These are phyloP conservation scores for Hericium coralloides DNA, from an alignment of 768 basidiomycete species.

Conservation along the genomic window DNA sequence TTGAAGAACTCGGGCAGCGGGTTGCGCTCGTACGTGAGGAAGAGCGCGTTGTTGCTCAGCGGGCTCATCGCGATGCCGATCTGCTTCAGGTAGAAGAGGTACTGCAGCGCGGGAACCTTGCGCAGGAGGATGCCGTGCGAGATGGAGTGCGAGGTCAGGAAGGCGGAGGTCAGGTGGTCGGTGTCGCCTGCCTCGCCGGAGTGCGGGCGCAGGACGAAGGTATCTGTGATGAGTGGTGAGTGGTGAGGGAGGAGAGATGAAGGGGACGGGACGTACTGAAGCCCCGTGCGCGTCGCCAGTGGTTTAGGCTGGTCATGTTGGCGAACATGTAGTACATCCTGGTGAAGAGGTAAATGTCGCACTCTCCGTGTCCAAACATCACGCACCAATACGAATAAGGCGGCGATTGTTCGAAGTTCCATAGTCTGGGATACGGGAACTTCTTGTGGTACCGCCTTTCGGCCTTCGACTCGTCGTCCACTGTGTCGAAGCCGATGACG, in stretches of 20 bases:
- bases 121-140: constrained; percentile 98
- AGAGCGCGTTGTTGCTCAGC: constrained; percentile 94
- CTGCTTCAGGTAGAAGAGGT: constrained; percentile 96
- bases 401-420: constrained; percentile 86
- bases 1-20: constrained; percentile 97
- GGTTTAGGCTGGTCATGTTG: constrained; percentile 91
- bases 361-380: neutral
- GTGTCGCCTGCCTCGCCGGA: constrained; percentile 98
- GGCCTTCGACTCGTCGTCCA: constrained; percentile 94
- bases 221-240: constrained; percentile 37
- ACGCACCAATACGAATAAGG: constrained; percentile 94
- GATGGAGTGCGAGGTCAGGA: constrained; percentile 94
- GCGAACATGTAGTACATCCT: constrained; percentile 98
- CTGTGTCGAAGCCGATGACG: constrained; percentile 95
- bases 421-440: constrained; percentile 84
- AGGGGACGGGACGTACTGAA: constrained; percentile 60
- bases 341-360: constrained; percentile 1
- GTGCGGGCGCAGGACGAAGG: constrained; percentile 94
- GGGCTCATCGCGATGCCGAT: constrained; percentile 99
- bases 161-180: constrained; percentile 93
- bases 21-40: constrained; percentile 94
- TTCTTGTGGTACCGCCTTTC: constrained; percentile 90
- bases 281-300: constrained; percentile 79
- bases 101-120: constrained; percentile 95
- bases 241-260: neutral